Percentiles rank a stretch among this genome's conserved stretches.
Evolutionary conservation across 2,329 filamentous ascomycete species (phyloP).

Genomic region (Fusarium liriodendri): DNA sequence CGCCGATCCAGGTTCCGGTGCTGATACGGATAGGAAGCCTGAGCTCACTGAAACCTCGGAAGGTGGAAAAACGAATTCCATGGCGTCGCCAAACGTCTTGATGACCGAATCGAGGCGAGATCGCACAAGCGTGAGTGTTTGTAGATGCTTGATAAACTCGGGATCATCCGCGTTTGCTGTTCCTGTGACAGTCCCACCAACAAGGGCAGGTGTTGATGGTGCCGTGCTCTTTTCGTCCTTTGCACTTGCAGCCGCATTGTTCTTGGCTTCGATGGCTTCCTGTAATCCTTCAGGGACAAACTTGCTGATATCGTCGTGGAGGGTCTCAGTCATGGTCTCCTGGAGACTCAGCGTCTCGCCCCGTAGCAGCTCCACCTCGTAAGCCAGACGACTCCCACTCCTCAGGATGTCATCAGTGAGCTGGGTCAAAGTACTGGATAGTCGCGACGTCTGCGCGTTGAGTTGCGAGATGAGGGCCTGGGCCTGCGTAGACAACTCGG

Average conservation of each 20-base stretch:
- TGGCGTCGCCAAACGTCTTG: conserved; percentile 91
- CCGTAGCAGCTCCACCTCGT: conserved; percentile 93
- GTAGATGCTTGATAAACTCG: conserved; percentile 79
- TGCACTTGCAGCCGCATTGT: conserved; percentile 19
- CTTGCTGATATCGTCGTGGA: conserved; percentile 77
- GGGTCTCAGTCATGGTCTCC: conserved; percentile 78
- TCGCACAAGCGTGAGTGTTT: conserved; percentile 85
- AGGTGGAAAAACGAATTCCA: conserved; percentile 93
- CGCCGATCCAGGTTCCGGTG: conserved; percentile 75
- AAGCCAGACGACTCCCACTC: conserved; percentile 87
- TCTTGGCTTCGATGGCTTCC: conserved; percentile 43
- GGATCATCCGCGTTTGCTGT: conserved; percentile 60
- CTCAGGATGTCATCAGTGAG: conserved; percentile 95
- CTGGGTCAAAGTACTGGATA: conserved; percentile 85
- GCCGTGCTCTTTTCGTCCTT: conserved; percentile 34
- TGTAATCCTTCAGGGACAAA: conserved; percentile 72
- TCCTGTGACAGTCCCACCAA: not conserved
- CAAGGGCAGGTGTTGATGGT: conserved; percentile 37
- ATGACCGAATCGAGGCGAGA: conserved; percentile 89
- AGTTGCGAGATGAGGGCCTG: conserved; percentile 89
- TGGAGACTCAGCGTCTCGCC: conserved; percentile 86
- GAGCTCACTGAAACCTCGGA: conserved; percentile 87
- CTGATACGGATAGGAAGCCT: conserved; percentile 90
- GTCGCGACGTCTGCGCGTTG: conserved; percentile 85
- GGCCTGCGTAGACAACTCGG: conserved; percentile 83